Base-by-base conservation (phyloP, 2,329 filamentous ascomycete genomes). In the Lecanosticta acicola region DNA sequence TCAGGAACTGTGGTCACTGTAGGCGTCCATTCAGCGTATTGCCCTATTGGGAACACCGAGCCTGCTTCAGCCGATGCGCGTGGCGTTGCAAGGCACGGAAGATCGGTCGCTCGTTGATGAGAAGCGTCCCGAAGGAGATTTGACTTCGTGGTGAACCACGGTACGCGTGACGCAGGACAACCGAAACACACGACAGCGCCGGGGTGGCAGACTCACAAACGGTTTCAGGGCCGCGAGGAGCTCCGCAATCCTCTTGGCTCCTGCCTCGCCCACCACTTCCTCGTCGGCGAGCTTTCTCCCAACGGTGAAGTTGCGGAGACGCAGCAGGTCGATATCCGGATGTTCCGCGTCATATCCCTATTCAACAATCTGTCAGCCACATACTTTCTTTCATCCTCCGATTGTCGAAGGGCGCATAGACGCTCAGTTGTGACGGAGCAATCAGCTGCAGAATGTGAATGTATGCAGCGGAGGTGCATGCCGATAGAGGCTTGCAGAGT, bases 251-350 rank as follows among this genome's bases (percentile, higher is more conserved):
- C 77, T 78, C 21, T 81, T 76, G 66, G 88, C 76, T 13, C 79
- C 80, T 59, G 80, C 71, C 38, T 77, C 69, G 37, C 75, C 73
- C 29, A 81, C 71, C 16, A 94, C 73, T 39, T 86, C 72, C 8
- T 74, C 67, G 58, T 90, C 87, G 10, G 74, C 64, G 29, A 95
- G 67, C 61, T 80, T 80, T 48, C 74, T 81, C 32, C 80, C 76
- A 17, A 94, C 68, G 0, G 85, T 90, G 64, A 85, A 95, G 65
- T 83, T 93, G 50, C 82, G 78, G 60, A 96, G 74, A 58, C 88
- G 85, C 45, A 95, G 73, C 42, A 96, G 75, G 45, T 83, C 80
- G 59, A 95, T 89, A 56, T 95, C 85, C 34, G 78, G 72, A 62
- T 95, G 86, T 47, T 86, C 81, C 14, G 41, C 45, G 8, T 33